Percentiles rank a stretch among this genome's conserved stretches.
Conservation (phyloP, 1,284 basidiomycete species). For the Anthracocystis panici-leucophaei region DNA sequence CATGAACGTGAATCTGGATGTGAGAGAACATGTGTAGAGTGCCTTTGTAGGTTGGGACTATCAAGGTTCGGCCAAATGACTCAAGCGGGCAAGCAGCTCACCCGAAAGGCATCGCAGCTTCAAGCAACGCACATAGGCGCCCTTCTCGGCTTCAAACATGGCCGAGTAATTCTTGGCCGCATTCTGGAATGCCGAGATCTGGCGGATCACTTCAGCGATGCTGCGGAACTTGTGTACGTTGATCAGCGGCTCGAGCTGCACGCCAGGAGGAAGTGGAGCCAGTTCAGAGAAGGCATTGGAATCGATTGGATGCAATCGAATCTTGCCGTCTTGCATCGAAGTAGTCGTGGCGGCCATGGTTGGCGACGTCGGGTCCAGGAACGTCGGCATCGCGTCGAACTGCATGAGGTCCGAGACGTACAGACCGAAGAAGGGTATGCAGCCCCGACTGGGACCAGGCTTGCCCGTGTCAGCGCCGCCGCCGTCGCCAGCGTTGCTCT, state of each 20-base stretch:
- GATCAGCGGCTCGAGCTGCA: slow-evolving; percentile 54
- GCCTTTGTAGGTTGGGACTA: not conserved
- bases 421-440: slow-evolving; percentile 65
- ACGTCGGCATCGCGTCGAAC: slow-evolving; percentile 59
- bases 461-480: slow-evolving; percentile 3
- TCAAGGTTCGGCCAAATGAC: slow-evolving; percentile 39
- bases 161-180: slow-evolving; percentile 46
- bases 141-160: slow-evolving; percentile 58
- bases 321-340: slow-evolving; percentile 17
- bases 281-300: slow-evolving; percentile 52
- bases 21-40: no score
- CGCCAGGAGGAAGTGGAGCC: slow-evolving; percentile 45
- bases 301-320: slow-evolving; percentile 24
- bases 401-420: slow-evolving; percentile 63
- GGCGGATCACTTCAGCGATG: slow-evolving; percentile 55
- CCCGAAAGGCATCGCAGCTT: slow-evolving; percentile 61
- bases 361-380: slow-evolving; percentile 59
- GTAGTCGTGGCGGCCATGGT: slow-evolving; percentile 23
- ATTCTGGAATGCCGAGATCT: slow-evolving; percentile 60
- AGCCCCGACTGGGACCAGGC: slow-evolving; percentile 17
- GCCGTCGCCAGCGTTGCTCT: slow-evolving; percentile 24
- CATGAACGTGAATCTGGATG: no score
- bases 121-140: slow-evolving; percentile 60
- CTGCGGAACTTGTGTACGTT: slow-evolving; percentile 63
- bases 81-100: slow-evolving; percentile 52